Evolutionary conservation across 768 basidiomycete genomes (phyloP), one percentile per base, ranked within the genome.

Genomic region (Suillus lakei): DNA sequence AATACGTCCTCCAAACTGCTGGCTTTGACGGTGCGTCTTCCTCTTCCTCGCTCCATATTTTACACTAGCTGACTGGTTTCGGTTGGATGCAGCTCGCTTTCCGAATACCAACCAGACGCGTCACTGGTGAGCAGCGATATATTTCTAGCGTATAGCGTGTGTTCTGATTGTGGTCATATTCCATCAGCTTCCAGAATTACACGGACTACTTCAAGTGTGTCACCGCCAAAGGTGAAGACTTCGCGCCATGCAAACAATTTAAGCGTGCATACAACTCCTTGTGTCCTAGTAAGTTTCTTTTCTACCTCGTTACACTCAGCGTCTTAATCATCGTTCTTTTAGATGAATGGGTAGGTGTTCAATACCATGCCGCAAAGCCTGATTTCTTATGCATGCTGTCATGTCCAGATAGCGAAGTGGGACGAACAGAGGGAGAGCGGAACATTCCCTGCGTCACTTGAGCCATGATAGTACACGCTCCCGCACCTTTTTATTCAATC

Each of bases 161-260:
- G 9, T 41, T 61, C 15, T 54, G 73, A 41, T 69, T 18, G 55
- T 23, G 5, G 5, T 10, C 16, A 62, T 26, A 36, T 59, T 26
- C 18, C n/a, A 34, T 50, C 70, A 93, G 92, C 81, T 92, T 88
- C 87, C 95, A 97, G 82, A 96, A 97, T 84, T 99, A 96, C 79
- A 91, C 92, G 67, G 98, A 99, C 81, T 98, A 98, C 85, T 95
- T 96, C 89, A 97, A 97, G 80, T 99, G 98, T 79, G 81, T 98
- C 72, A 80, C 92, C 72, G 96, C 96, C 72, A 99, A 98, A 83
- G 98, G 98, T 70, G 98, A 99, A 71, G 98, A 98, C 66, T 99
- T 90, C 77, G 89, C 91, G n/a, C 96, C 98, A 2, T 99, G 98
- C 91, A 95, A 95, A 83, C 96, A 98, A 80, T 99, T 99, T 89